phyloP scores from a whole-genome alignment of 2,329 filamentous ascomycete genomes.

The Chaetomiaceae sp. region DNA sequence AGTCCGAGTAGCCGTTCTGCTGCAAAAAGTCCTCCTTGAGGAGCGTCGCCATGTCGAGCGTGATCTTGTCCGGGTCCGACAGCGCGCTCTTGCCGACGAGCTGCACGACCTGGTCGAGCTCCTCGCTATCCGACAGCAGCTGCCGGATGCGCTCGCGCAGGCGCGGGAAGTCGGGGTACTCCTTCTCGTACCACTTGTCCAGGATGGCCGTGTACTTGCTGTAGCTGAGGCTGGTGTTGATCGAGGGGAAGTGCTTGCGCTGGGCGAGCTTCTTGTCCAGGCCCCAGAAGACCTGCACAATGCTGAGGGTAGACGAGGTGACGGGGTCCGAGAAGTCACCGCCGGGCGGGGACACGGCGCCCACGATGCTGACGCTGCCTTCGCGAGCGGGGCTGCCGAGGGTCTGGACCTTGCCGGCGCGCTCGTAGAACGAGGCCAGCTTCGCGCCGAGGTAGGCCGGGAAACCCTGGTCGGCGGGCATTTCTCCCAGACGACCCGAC shows the following conservation, averaged over 20 bases:
- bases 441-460: constrained; percentile 95
- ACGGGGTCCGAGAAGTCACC: constrained; percentile 99
- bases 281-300: constrained; percentile 99
- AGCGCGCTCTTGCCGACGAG: constrained; percentile 95
- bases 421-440: constrained; percentile 98
- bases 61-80: constrained; percentile 94
- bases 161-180: constrained; percentile 89
- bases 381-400: constrained; percentile 84
- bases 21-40: constrained; percentile 99
- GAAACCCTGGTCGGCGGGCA: constrained; percentile 99
- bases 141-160: constrained; percentile 91
- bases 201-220: constrained; percentile 89
- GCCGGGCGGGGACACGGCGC: constrained; percentile 92
- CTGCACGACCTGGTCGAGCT: constrained; percentile 97
- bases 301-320: constrained; percentile 86
- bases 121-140: constrained; percentile 89
- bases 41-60: constrained; percentile 81
- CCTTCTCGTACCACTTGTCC: constrained; percentile 90
- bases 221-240: constrained; percentile 93
- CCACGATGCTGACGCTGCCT: constrained; percentile 95
- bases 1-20: constrained; percentile 98
- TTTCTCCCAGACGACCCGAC: constrained; percentile 96
- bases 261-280: constrained; percentile 99
- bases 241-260: constrained; percentile 97
- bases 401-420: constrained; percentile 79